Evolutionary conservation across 371 early-diverging fungal species (phyloP).

Genomic region (Apophysomyces elegans): DNA sequence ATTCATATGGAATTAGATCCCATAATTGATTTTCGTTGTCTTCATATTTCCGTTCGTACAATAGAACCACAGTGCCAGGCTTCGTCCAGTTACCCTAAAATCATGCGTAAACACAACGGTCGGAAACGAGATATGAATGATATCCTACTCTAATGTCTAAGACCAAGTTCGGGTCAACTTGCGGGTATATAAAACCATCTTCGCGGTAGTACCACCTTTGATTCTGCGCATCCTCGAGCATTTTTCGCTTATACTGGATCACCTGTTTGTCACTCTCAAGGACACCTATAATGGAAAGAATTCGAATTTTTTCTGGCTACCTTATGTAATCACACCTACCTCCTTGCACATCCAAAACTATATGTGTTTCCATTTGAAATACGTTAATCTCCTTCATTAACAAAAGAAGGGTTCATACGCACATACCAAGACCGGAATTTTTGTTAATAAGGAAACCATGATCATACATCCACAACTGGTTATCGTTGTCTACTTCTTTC

Average conservation of each 20-base stretch:
- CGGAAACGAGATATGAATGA: neutral
- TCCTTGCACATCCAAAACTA: conserved; percentile 51
- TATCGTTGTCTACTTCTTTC: conserved; percentile 39
- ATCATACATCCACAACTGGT: conserved; percentile 40
- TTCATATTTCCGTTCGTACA: conserved; percentile 50
- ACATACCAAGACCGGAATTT: conserved; percentile 39
- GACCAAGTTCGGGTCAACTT: conserved; percentile 46
- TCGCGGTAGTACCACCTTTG: conserved; percentile 57
- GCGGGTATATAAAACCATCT: conserved; percentile 55
- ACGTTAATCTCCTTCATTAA: conserved; percentile 28
- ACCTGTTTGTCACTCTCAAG: conserved; percentile 49
- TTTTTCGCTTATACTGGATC: conserved; percentile 53
- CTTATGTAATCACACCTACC: conserved; percentile 22
- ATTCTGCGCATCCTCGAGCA: conserved; percentile 50
- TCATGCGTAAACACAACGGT: neutral
- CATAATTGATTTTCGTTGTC: conserved; percentile 53
- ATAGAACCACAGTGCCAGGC: conserved; percentile 45
- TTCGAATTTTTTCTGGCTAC: too few relatives aligned
- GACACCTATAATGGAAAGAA: conserved; percentile 21
- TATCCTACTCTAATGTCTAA: conserved; percentile 50
- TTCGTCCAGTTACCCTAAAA: conserved; percentile 51
- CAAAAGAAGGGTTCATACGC: conserved; percentile 29
- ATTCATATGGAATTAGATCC: conserved; percentile 41
- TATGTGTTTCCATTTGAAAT: neutral
- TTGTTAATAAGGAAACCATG: conserved; percentile 34